phyloP scores from a whole-genome alignment of 108 stramenopile genomes.

The Skeletonema potamos region DNA sequence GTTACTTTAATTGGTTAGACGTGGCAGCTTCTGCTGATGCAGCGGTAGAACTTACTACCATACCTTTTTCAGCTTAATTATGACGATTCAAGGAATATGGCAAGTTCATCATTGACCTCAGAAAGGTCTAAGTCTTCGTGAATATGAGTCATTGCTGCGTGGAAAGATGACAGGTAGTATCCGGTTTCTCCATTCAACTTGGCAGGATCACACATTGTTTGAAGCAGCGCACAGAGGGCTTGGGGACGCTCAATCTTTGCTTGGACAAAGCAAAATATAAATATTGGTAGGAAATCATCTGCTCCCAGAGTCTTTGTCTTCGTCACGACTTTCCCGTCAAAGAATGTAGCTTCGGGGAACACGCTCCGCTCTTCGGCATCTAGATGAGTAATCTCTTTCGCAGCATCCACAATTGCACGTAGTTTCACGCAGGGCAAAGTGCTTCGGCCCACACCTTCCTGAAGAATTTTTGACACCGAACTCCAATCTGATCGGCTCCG shows the following conservation, averaged over 20 bases:
- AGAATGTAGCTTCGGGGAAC: conserved; percentile 28
- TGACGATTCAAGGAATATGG: conserved; percentile 31
- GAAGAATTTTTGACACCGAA: conserved; percentile 71
- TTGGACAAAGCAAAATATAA: conserved; percentile 84
- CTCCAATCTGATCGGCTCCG: conserved; percentile 71
- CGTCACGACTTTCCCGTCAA: conserved; percentile 35
- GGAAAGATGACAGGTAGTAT: conserved; percentile 87
- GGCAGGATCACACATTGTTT: conserved; percentile 73
- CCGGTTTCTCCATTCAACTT: conserved; percentile 86
- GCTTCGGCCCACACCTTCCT: conserved; percentile 74
- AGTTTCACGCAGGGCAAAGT: conserved; percentile 83
- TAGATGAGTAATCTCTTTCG: conserved; percentile 70
- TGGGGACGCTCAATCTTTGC: conserved; percentile 82
- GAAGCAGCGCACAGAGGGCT: conserved; percentile 76
- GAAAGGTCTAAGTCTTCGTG: conserved; percentile 66
- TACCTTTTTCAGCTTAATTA: background rate
- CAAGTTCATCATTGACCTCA: conserved; percentile 44
- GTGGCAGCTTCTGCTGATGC: too few species aligned
- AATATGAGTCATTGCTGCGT: conserved; percentile 87
- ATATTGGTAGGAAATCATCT: conserved; percentile 92
- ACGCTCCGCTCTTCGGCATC: conserved; percentile 45
- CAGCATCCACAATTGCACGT: conserved; percentile 81
- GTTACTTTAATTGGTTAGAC: too few species aligned
- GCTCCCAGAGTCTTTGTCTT: conserved; percentile 63
- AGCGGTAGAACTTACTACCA: too few species aligned